Evolutionary conservation across 148 eudicot species (phyloP).

Genomic region (Rhododendron henanense): DNA sequence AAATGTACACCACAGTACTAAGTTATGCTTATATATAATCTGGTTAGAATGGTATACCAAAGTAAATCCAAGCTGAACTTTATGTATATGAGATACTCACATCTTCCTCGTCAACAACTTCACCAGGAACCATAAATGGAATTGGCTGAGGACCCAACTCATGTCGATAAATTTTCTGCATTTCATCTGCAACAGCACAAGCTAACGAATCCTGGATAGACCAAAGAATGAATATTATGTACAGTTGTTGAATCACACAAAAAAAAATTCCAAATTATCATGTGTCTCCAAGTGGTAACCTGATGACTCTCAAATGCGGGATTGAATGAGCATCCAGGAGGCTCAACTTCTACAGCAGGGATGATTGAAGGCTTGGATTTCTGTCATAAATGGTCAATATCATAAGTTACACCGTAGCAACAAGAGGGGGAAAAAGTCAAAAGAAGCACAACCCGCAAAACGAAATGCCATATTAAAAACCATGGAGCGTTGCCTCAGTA

Average conservation of each 20-base stretch:
- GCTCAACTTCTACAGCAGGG: slow-evolving; percentile 92
- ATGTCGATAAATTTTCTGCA: slow-evolving; percentile 71
- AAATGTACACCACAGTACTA: background rate
- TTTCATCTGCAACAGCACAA: slow-evolving; percentile 90
- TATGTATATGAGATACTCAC: slow-evolving; percentile 32
- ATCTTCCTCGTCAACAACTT: slow-evolving; percentile 72
- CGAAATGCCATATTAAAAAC: background rate
- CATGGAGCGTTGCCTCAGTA: background rate
- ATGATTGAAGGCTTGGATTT: slow-evolving; percentile 48
- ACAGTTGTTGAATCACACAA: background rate
- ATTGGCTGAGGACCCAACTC: slow-evolving; percentile 88
- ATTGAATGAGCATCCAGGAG: slow-evolving; percentile 90
- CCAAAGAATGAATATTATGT: background rate
- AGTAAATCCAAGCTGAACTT: background rate
- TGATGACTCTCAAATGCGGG: slow-evolving; percentile 78
- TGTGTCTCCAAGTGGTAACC: slow-evolving; percentile 36
- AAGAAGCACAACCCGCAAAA: background rate
- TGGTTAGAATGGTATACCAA: background rate
- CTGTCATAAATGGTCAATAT: slow-evolving; percentile 26
- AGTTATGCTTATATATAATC: background rate
- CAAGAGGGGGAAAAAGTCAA: background rate
- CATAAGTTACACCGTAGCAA: background rate
- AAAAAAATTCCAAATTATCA: background rate
- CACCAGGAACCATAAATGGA: slow-evolving; percentile 67
- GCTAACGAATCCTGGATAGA: slow-evolving; percentile 70